Evolutionary conservation across 192 early-diverging fungal genomes (phyloP).

Genomic region (Linderina pennispora): DNA sequence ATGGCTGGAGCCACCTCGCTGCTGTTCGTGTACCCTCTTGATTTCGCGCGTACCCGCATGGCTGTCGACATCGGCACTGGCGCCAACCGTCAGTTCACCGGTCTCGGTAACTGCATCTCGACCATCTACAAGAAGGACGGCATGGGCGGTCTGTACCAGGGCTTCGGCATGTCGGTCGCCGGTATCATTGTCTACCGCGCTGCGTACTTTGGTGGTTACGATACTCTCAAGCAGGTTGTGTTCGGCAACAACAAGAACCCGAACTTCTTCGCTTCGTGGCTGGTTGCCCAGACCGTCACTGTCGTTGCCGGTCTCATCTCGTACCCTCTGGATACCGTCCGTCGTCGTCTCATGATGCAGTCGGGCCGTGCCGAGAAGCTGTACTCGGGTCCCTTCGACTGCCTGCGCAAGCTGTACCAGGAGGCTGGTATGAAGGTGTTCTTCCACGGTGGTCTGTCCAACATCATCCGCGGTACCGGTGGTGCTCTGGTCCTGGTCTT

Average conservation of each 20-base stretch:
- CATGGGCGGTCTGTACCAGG: constrained; percentile 82
- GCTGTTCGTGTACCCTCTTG: constrained; percentile 81
- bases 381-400: constrained; percentile 73
- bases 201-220: constrained; percentile 55
- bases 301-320: constrained; percentile 72
- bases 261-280: constrained; percentile 24
- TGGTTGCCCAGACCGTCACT: constrained; percentile 64
- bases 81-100: constrained; percentile 74
- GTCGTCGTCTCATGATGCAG: constrained; percentile 91
- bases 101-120: constrained; percentile 60
- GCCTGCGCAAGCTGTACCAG: constrained; percentile 62
- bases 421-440: constrained; percentile 62
- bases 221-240: constrained; percentile 23
- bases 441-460: constrained; percentile 95
- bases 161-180: constrained; percentile 72
- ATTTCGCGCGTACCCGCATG: constrained; percentile 93
- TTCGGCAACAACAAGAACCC: constrained; percentile 12
- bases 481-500: constrained; percentile 82
- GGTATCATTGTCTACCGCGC: constrained; percentile 67
- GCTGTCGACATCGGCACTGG: constrained; percentile 65
- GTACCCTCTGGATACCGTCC: constrained; percentile 92
- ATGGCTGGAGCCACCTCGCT: constrained; percentile 78
- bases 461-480: constrained; percentile 89
- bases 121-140: constrained; percentile 81
- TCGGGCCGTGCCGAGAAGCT: constrained; percentile 75